Base-by-base conservation (phyloP, 305 asterid genomes). In the Salvia sclarea region DNA sequence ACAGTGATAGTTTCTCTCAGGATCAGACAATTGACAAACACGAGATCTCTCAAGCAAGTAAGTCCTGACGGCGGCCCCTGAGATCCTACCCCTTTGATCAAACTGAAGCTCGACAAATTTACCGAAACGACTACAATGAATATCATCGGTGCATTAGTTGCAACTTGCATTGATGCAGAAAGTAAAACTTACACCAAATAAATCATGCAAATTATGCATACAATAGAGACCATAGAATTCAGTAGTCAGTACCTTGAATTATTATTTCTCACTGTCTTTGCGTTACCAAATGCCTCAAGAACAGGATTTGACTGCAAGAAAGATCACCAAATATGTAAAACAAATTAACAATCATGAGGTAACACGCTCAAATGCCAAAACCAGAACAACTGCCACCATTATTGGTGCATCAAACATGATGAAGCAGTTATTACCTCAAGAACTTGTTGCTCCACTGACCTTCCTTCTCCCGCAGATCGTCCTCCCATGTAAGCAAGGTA, bases 401-500 rank as follows among this genome's bases (percentile, higher is more conserved):
- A 56, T 4, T 57, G 49, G 16, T 49, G 47, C 13, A 66, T 25
- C 60, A 3, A 30, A 70, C 72, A 69, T n/a, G 18, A 52, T 35
- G 50, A 35, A 64, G 60, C 43, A 59, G 28, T 55, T 28, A 62
- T 76, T 83, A 88, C 96, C 89, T 89, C 92, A 60, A 89, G 89
- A 82, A 89, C 95, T 71, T 89, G 78, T 76, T 89, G 95, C 78
- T 89, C 92, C 49, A 89, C 96, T 18, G 87, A 57, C 76, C 96
- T 85, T 72, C 89, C 96, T 77, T 83, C 95, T 37, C 80, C 58
- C 54, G 78, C 82, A 64, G 91, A 75, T 61, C 96, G 83, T 45
- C 96, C 96, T 22, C 96, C 96, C 96, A 89, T 85, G 80, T 82
- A 89, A 73, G 96, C 96, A 77, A 89, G 95, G 80, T 89, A 89